These are phyloP conservation scores for Colletotrichum eremochloae DNA, from an alignment of 2,329 filamentous ascomycete species.

Conservation along the genomic window DNA sequence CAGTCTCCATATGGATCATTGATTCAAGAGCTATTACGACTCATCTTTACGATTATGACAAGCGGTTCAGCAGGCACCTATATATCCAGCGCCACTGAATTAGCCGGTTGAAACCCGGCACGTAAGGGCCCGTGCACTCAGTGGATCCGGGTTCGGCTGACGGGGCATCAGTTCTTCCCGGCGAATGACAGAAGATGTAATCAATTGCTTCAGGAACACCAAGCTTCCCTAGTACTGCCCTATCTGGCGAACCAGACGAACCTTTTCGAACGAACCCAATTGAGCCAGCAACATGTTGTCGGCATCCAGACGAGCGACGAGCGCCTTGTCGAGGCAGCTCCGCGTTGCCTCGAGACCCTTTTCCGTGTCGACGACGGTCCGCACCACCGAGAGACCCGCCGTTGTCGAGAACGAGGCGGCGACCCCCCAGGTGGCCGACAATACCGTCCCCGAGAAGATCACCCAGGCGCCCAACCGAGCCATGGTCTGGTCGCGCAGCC, in stretches of 20 bases:
- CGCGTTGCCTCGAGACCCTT: conserved; percentile 63
- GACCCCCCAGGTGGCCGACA: conserved; percentile 59
- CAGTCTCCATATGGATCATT: background rate
- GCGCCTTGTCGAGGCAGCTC: conserved; percentile 59
- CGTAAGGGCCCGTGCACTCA: background rate
- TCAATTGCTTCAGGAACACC: conserved; percentile 40
- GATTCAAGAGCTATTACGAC: background rate
- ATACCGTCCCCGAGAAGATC: conserved; percentile 60
- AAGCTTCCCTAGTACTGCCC: conserved; percentile 34
- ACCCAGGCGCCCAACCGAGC: conserved; percentile 89
- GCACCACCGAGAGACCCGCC: conserved; percentile 55
- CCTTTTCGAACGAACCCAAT: conserved; percentile 30
- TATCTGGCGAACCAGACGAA: conserved; percentile 33
- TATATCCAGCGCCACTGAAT: background rate
- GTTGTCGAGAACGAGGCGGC: conserved; percentile 57
- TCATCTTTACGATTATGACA: background rate
- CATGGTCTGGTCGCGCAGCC: conserved; percentile 86
- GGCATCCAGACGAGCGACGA: conserved; percentile 55
- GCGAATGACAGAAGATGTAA: conserved; percentile 41
- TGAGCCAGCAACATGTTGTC: conserved; percentile 60
- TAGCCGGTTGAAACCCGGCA: background rate
- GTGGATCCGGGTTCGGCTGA: conserved; percentile 15
- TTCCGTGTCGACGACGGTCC: conserved; percentile 55
- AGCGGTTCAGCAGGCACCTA: too few relatives aligned
- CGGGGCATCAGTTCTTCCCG: conserved; percentile 38